Percentiles rank a stretch among this genome's conserved stretches.
phyloP scores from a whole-genome alignment of 2,329 filamentous ascomycete species.

The Thermoascus crustaceus region DNA sequence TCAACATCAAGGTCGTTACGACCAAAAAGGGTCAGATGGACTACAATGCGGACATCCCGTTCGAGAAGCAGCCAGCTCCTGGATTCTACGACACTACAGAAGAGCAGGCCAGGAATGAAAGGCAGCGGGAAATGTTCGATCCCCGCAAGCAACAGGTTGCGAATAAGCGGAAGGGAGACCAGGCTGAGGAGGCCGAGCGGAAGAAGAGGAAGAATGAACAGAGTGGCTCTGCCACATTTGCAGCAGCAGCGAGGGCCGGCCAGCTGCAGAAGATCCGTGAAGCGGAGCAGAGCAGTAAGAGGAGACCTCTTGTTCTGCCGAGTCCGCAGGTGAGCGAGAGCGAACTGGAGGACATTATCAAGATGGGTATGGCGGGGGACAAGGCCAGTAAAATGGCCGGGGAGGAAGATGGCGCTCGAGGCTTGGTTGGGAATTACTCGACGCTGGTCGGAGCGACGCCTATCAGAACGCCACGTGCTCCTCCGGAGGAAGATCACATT shows the following conservation, averaged over 20 bases:
- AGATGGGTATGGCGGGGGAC: conserved; percentile 94
- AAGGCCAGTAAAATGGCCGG: conserved; percentile 67
- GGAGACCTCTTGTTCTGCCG: conserved; percentile 72
- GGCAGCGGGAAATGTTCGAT: conserved; percentile 76
- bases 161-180: conserved; percentile 88
- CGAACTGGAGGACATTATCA: conserved; percentile 95
- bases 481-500: conserved; percentile 88
- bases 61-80: conserved; percentile 79
- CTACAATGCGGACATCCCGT: conserved; percentile 98
- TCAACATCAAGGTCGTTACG: conserved; percentile 92
- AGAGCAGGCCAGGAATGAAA: conserved; percentile 72
- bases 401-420: conserved; percentile 73
- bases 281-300: conserved; percentile 93
- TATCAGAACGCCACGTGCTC: conserved; percentile 83
- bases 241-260: conserved; percentile 84
- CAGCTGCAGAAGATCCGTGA: conserved; percentile 92
- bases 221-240: conserved; percentile 67
- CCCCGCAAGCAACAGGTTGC: conserved; percentile 84
- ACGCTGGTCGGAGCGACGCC: conserved; percentile 73
- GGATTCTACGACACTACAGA: conserved; percentile 93
- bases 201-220: conserved; percentile 89
- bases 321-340: conserved; percentile 85
- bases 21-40: conserved; percentile 97
- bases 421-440: conserved; percentile 79
- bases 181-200: conserved; percentile 68